These are phyloP conservation scores for Pilobolus umbonatus DNA, from an alignment of 192 early-diverging fungal species.

Conservation along the genomic window DNA sequence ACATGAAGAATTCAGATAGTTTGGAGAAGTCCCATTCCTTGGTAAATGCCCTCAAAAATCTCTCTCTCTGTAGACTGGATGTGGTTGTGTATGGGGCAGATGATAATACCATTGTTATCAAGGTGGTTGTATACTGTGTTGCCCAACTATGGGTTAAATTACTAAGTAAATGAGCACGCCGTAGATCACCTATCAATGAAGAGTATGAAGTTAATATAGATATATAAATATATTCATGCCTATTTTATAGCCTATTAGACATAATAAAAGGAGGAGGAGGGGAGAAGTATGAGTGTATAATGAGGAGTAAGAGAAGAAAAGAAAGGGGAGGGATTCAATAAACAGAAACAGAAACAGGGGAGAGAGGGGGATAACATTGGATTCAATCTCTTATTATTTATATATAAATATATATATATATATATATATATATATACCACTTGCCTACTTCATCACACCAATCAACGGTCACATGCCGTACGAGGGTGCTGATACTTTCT, in stretches of 20 bases:
- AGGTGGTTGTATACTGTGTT: slow-evolving; percentile 45
- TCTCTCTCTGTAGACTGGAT: slow-evolving; percentile 21
- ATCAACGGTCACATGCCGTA: slow-evolving; percentile 67
- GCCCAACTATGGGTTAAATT: slow-evolving; percentile 50
- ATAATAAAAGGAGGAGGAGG: neutral
- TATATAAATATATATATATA: slow-evolving; percentile 25
- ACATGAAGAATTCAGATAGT: slow-evolving; percentile 59
- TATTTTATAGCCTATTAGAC: neutral
- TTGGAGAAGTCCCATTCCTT: slow-evolving; percentile 63
- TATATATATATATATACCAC: slow-evolving; percentile 1
- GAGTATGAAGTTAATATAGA: neutral
- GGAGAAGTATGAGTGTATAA: neutral
- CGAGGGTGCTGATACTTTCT: slow-evolving; percentile 63
- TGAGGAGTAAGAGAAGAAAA: neutral
- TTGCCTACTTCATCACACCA: slow-evolving; percentile 55
- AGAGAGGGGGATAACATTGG: neutral
- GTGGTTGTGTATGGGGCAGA: slow-evolving; percentile 29
- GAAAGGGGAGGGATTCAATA: neutral
- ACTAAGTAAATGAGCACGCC: slow-evolving; percentile 41
- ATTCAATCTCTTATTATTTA: neutral
- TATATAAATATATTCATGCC: neutral
- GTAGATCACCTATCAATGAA: slow-evolving; percentile 36
- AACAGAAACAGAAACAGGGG: neutral
- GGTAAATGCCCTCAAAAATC: slow-evolving; percentile 51
- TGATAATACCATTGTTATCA: slow-evolving; percentile 44